Conservation (phyloP, 176 grass and related monocot species). For the Phoenix dactylifera region DNA sequence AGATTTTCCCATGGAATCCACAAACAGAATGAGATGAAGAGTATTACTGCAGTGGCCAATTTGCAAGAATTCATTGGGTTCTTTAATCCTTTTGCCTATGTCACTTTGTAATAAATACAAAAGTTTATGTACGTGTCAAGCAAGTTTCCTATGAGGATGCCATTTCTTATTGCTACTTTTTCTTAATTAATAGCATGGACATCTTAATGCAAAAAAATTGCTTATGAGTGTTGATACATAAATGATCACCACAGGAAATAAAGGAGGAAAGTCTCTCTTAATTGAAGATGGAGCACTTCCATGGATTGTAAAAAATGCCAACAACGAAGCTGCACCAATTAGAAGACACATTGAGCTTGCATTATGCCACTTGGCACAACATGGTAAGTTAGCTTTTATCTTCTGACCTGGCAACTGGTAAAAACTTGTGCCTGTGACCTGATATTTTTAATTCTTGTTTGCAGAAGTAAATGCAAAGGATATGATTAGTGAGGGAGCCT, state of each 20-base stretch:
- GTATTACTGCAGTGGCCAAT: too few relatives aligned
- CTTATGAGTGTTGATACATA: too few relatives aligned
- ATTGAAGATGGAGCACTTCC: conserved; percentile 90
- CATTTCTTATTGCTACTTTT: too few relatives aligned
- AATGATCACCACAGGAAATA: conserved; percentile 49
- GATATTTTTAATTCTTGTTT: conserved; percentile 17
- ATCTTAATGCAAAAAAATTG: too few relatives aligned
- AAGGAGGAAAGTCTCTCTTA: conserved; percentile 69
- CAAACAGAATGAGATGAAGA: too few relatives aligned
- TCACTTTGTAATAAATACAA: too few relatives aligned
- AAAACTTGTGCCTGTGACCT: neutral
- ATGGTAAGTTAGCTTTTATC: conserved; percentile 36
- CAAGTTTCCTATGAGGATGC: too few relatives aligned
- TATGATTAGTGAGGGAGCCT: conserved; percentile 69
- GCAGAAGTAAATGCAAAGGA: conserved; percentile 89
- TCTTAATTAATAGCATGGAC: too few relatives aligned
- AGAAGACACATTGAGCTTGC: conserved; percentile 94
- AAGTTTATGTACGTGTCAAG: too few relatives aligned
- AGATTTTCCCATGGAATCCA: too few relatives aligned
- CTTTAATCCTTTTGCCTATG: too few relatives aligned
- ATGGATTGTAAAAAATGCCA: conserved; percentile 96
- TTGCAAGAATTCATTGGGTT: too few relatives aligned
- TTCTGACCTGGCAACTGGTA: neutral
- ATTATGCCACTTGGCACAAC: conserved; percentile 91
- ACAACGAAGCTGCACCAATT: conserved; percentile 95